These are phyloP conservation scores for Talaromyces funiculosus DNA, from an alignment of 2,329 filamentous ascomycete genomes.

Conservation along the genomic window DNA sequence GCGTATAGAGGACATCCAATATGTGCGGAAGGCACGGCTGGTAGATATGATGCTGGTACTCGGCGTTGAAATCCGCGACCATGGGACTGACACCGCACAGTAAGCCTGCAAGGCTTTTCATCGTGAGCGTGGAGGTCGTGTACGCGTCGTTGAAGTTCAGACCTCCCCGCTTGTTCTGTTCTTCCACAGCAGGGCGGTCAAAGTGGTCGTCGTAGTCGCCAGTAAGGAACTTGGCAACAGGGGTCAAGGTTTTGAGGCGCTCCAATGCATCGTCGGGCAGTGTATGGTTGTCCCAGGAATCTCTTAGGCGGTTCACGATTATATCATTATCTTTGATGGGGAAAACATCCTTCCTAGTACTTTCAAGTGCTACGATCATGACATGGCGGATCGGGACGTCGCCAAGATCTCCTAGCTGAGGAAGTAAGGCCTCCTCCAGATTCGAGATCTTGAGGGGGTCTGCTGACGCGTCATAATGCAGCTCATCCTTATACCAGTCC, in stretches of 20 bases:
- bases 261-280: slow-evolving; percentile 29
- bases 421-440: slow-evolving; percentile 26
- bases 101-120: slow-evolving; percentile 41
- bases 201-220: slow-evolving; percentile 21
- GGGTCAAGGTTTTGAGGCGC: slow-evolving; percentile 25
- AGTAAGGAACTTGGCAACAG: slow-evolving; percentile 26
- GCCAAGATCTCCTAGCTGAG: slow-evolving; percentile 14
- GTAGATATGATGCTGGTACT: slow-evolving; percentile 40
- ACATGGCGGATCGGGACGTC: slow-evolving; percentile 40
- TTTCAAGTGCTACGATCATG: slow-evolving; percentile 43
- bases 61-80: slow-evolving; percentile 40
- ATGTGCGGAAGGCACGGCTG: slow-evolving; percentile 42
- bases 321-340: slow-evolving; percentile 38
- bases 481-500: slow-evolving; percentile 20
- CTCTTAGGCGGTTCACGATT: slow-evolving; percentile 31
- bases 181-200: slow-evolving; percentile 1
- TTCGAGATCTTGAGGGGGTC: slow-evolving; percentile 43
- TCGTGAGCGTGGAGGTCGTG: slow-evolving; percentile 41
- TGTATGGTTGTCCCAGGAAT: slow-evolving; percentile 30
- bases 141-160: slow-evolving; percentile 39
- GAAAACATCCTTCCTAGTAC: slow-evolving; percentile 44
- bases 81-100: slow-evolving; percentile 42
- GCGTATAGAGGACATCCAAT: slow-evolving; percentile 22
- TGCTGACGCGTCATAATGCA: slow-evolving; percentile 30
- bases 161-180: slow-evolving; percentile 31